Base-by-base conservation (phyloP, 805 yeast genomes). In the Maudiozyma barnettii region DNA sequence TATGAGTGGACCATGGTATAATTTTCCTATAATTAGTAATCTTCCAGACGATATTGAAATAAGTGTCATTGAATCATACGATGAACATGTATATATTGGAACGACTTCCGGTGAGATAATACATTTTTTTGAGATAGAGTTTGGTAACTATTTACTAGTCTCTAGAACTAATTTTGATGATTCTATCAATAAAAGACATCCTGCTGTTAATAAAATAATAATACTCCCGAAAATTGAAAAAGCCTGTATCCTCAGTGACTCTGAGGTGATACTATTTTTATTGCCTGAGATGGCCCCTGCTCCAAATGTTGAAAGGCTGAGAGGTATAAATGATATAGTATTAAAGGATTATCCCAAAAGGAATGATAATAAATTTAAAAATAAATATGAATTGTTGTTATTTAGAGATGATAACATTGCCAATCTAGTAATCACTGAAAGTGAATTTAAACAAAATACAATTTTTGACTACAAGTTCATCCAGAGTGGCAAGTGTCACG, bases 261-360 rank as follows among this genome's bases (percentile, higher is more conserved):
- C 41, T 5, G 39, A 49, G 21, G 19, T 64, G 22, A 52, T 57
- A 7, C 43, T 57, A 26, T 64, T 59, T 46, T 46, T 63, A 13
- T 45, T 64, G 40, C 68, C 68, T 5, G 68, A 64, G 43, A 62
- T 63, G 52, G 67, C 67, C 8, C 67, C 66, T 2, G 60, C 51
- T 13, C 66, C 66, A 2, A 60, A 62, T 46, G 48, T 54, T 8
- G 31, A 30, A 18, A 51, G 45, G 14, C 22, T 62, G 1, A 20
- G 29, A 12, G 51, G 51, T 16, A 51, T 63, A 1, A 49, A 48
- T 31, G 64, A 62, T 45, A 38, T 62, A n/a, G 31, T 36, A 5
- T 18, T 48, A 13, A 36, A 16, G 16, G 39, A 30, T 5, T 8
- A 6, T 5, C 22, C 22, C 13, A 13, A 14, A 16, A 26, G 3